Evolutionary conservation across 306 rosid species (phyloP), one percentile per base, ranked within the genome.

Genomic region (Dryas octopetala): DNA sequence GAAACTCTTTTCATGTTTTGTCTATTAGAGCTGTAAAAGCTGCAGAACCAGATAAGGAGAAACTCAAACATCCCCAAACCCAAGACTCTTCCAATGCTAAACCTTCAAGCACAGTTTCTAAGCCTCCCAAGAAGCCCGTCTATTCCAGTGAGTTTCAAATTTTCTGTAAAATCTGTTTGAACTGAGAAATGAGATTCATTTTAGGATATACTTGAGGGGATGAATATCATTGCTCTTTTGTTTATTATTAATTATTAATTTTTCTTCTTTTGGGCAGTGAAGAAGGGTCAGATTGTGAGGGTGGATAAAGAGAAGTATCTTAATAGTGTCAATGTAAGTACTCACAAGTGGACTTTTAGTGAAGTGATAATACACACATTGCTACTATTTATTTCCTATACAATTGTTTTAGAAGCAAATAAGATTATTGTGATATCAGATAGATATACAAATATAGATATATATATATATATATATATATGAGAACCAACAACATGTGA

Each of bases 271-370:
- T 61, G 83, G 86, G 75, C 92, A 94, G 98, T 94, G 98, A 94
- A 94, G 95, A 95, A 95, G 81, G 91, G 98, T 69, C 98, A 95
- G 85, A 95, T 95, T 86, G 97, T 91, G 87, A 85, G 97, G 77
- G 98, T 95, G 76, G 93, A 95, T 73, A 95, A 91, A 81, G 96
- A 91, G 50, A 94, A 91, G 92, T 94, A 94, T 76, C 97, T 94
- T 66, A 87, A 82, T 10, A 94, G 97, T 76, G 26, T 94, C 44
- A 94, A 94, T 79, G 98, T 94, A 75, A 84, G 91, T 76, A 55
- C n/a, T 2, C 4, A 7, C 44, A 2, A 49, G 0, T 63, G 44
- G 26, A 62, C 46, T 62, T 12, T 38, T 43, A 62, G 38, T 32
- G 38, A 32, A 32, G 38, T 1, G 3, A 2, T 32, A 2, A 32